Conservation (phyloP, 2,329 filamentous ascomycete genomes). For the Biscogniauxia mediterranea region DNA sequence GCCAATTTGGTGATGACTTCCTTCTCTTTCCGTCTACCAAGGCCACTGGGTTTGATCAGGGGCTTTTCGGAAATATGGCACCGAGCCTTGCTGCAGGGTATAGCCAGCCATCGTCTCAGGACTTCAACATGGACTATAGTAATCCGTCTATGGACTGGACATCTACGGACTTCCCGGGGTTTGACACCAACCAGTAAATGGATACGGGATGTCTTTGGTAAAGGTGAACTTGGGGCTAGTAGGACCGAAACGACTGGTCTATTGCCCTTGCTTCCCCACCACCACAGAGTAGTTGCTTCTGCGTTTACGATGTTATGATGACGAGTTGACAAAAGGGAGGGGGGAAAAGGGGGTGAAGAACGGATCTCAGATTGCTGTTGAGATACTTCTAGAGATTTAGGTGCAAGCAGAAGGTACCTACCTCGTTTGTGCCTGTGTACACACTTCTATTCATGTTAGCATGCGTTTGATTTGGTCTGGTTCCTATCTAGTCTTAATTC, state of each 20-base stretch:
- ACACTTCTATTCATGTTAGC: slow-evolving; percentile 1
- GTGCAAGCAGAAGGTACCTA: slow-evolving; percentile 18
- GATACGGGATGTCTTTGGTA: neutral
- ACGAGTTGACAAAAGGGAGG: slow-evolving; percentile 18
- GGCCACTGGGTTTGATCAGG: slow-evolving; percentile 37
- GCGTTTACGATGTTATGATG: slow-evolving; percentile 29
- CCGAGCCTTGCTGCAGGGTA: slow-evolving; percentile 51
- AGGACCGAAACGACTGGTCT: neutral
- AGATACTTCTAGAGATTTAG: slow-evolving; percentile 10
- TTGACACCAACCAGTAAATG: slow-evolving; percentile 16
- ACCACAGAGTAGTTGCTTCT: slow-evolving; percentile 3
- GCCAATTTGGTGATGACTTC: slow-evolving; percentile 58
- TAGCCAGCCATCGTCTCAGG: slow-evolving; percentile 52
- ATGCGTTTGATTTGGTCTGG: neutral
- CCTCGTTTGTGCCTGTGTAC: slow-evolving; percentile 14
- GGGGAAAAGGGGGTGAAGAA: slow-evolving; percentile 7
- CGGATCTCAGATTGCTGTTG: slow-evolving; percentile 21
- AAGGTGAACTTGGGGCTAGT: neutral
- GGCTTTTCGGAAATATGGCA: slow-evolving; percentile 48
- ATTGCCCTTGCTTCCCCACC: slow-evolving; percentile 5
- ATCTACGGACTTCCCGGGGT: slow-evolving; percentile 22
- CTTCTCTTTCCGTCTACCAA: slow-evolving; percentile 56
- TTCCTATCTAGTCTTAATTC: neutral
- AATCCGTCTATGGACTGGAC: slow-evolving; percentile 30
- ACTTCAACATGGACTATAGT: slow-evolving; percentile 38